Evolutionary conservation across 2,329 filamentous ascomycete species (phyloP), one percentile per base, ranked within the genome.

Genomic region (Fusarium luffae): DNA sequence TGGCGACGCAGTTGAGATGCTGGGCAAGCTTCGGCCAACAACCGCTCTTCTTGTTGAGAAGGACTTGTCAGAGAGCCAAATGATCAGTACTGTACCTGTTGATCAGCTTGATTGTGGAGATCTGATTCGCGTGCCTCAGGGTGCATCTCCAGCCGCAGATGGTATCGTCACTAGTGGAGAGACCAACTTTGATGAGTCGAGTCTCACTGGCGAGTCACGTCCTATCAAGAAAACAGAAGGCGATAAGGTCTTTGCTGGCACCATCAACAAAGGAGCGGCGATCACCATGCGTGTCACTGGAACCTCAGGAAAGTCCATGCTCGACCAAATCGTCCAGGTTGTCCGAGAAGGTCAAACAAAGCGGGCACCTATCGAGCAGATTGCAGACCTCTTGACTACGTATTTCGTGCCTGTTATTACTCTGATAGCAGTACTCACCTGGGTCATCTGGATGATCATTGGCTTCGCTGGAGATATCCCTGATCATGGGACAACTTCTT

Each of bases 111-210:
- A 96, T 67, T 84, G 88, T 61, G 92, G 91, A 3, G 93, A 96
- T 72, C 79, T 86, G 1, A 92, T 98, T 44, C 88, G 89, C 54
- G 87, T 98, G 4, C 87, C 89, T 3, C 89, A 94, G 63, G 95
- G 95, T 4, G 86, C 88, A 3, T 97, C 94, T 1, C 95, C 95
- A 0, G 92, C 95, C 1, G 93, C 91, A 7, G 95, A 98, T 76
- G 94, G 94, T 10, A 79, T 85, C 63, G 71, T 97, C 68, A 81
- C 89, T 66, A 78, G 85, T 65, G 90, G 88, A 5, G 85, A 88
- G 51, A 89, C 88, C 46, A 86, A 83, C 51, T 97, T 98, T 74
- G 93, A 98, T 75, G 95, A 98, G 78, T 94, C 93, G 13, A 97
- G 93, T 66, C 84, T 98, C 64, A 98, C 95, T 3, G 92, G 92